Percentiles rank a stretch among this genome's conserved stretches.
These are phyloP conservation scores for Spongispora temasekensis DNA, from an alignment of 1,284 basidiomycete genomes.

Conservation along the genomic window DNA sequence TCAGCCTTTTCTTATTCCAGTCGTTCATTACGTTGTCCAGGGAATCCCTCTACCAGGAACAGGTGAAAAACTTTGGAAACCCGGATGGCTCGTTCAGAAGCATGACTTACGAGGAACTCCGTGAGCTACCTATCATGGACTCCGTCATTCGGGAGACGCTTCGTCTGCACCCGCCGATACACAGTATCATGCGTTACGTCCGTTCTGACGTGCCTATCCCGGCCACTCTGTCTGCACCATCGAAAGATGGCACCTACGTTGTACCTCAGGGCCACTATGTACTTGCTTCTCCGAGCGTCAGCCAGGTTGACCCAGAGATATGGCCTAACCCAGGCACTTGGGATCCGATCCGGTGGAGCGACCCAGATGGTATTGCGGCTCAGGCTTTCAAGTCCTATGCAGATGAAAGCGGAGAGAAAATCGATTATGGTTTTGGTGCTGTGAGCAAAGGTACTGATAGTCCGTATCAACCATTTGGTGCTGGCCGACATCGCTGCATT, in stretches of 20 bases:
- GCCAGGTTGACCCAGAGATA: conserved; percentile 83
- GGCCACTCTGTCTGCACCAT: conserved; percentile 74
- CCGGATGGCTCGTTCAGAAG: conserved; percentile 80
- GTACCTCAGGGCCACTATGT: conserved; percentile 93
- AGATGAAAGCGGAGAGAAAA: conserved; percentile 80
- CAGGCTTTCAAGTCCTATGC: conserved; percentile 74
- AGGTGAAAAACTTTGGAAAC: conserved; percentile 80
- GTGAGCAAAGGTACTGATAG: conserved; percentile 92
- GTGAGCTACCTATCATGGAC: conserved; percentile 82
- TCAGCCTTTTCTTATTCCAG: not conserved
- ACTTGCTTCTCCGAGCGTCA: conserved; percentile 87
- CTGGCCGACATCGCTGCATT: conserved; percentile 93
- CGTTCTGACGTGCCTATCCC: conserved; percentile 86
- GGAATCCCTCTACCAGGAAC: conserved; percentile 85
- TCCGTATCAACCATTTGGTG: conserved; percentile 95
- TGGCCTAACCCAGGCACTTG: conserved; percentile 81
- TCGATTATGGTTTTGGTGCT: conserved; percentile 95
- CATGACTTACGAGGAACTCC: conserved; percentile 88
- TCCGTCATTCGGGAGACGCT: conserved; percentile 93
- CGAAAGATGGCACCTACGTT: conserved; percentile 73
- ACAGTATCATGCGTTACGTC: conserved; percentile 90
- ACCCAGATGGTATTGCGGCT: conserved; percentile 74
- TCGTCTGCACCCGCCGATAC: conserved; percentile 90
- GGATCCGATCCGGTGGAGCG: conserved; percentile 86
- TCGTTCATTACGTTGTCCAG: conserved; percentile 38